Evolutionary conservation across 208 protist genomes (phyloP).

Genomic region (Acanthamoeba rhysodes): DNA sequence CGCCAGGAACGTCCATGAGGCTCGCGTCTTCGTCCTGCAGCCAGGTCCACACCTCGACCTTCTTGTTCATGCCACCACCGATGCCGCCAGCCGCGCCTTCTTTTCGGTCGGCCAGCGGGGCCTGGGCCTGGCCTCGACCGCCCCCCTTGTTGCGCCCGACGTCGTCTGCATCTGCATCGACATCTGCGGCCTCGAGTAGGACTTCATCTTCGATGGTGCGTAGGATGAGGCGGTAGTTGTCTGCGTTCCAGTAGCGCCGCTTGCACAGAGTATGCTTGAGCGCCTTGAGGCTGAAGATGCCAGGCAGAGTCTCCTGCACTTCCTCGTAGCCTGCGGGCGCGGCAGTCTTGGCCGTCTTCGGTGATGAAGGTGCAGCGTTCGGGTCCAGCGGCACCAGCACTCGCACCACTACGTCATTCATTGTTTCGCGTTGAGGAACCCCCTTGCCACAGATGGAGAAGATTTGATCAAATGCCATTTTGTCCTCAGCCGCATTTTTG

Average conservation of each 20-base stretch:
- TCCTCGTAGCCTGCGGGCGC: neutral
- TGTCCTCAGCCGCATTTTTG: too few species aligned
- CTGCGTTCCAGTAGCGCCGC: constrained; percentile 10
- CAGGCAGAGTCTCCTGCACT: constrained; percentile 16
- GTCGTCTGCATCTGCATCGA: neutral
- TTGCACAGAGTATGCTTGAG: constrained; percentile 47
- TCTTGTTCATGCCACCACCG: neutral
- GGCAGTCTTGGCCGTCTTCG: too few species aligned
- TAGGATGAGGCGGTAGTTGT: constrained; percentile 15
- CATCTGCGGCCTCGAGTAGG: neutral
- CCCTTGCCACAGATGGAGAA: too few species aligned
- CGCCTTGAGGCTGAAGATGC: constrained; percentile 56
- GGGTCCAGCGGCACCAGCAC: constrained; percentile 31
- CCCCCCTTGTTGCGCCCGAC: neutral
- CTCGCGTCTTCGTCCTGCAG: neutral
- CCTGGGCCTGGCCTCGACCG: constrained; percentile 5
- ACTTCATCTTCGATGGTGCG: neutral
- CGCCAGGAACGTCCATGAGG: neutral
- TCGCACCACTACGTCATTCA: constrained; percentile 23
- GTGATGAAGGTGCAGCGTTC: too few species aligned
- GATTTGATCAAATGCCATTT: too few species aligned
- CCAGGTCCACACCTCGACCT: neutral
- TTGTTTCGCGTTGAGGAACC: neutral
- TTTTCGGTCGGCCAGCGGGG: constrained; percentile 36
- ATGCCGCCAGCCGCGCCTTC: neutral